Evolutionary conservation across 768 basidiomycete species (phyloP).

Genomic region (Cystofilobasidium bisporidii): DNA sequence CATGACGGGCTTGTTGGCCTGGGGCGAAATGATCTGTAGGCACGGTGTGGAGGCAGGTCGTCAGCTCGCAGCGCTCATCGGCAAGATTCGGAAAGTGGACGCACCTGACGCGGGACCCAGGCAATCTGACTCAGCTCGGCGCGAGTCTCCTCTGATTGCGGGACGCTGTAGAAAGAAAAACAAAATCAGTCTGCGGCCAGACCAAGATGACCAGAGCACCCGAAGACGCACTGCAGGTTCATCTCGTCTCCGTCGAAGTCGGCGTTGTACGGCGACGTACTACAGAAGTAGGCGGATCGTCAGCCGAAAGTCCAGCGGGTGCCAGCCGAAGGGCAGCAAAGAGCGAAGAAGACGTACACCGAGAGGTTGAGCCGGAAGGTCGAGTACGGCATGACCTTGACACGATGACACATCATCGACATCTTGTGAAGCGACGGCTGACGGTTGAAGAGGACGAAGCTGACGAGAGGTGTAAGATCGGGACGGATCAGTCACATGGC

Average conservation of each 20-base stretch:
- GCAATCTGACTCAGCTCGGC: conserved; percentile 97
- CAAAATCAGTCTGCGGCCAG: too few species aligned
- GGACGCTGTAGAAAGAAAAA: too few species aligned
- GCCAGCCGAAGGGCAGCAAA: neutral
- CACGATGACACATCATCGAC: conserved; percentile 99
- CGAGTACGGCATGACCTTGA: conserved; percentile 94
- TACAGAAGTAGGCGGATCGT: neutral
- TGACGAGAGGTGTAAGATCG: conserved; percentile 35
- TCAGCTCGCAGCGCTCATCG: neutral
- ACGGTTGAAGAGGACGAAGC: conserved; percentile 90
- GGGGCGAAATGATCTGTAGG: conserved; percentile 86
- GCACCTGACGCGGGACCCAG: conserved; percentile 92
- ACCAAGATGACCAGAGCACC: conserved; percentile 32
- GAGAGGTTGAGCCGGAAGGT: conserved; percentile 97
- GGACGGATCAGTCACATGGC: conserved; percentile 15
- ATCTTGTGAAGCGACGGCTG: conserved; percentile 98
- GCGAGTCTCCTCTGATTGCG: conserved; percentile 95
- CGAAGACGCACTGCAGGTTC: conserved; percentile 99
- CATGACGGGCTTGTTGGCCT: conserved; percentile 99
- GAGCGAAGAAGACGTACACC: conserved; percentile 66
- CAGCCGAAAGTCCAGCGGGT: neutral
- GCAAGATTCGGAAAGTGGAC: conserved; percentile 23
- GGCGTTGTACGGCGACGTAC: conserved; percentile 95
- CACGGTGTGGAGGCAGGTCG: neutral
- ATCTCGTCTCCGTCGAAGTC: conserved; percentile 99